Conservation (phyloP, 768 basidiomycete species). For the Trametes maxima region DNA sequence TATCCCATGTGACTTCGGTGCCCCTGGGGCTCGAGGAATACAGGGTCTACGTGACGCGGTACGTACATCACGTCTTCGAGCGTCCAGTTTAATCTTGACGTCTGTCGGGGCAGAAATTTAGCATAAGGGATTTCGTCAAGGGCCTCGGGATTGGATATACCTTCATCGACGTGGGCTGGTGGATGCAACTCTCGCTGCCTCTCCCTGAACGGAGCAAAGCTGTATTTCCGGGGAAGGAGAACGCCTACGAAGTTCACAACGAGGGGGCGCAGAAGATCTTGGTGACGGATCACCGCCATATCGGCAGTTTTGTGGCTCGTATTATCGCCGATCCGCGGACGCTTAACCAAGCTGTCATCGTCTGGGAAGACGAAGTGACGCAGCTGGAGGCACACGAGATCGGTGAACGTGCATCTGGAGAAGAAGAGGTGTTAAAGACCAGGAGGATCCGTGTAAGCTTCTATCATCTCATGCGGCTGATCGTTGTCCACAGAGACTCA, state of each 20-base stretch:
- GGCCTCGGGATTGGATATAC: conserved; percentile 32
- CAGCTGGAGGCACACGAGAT: conserved; percentile 29
- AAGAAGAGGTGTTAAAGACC: conserved; percentile 21
- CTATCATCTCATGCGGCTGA: not conserved
- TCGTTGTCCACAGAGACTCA: not conserved
- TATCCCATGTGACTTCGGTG: conserved; percentile 31
- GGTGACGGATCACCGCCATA: conserved; percentile 30
- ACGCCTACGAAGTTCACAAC: conserved; percentile 19
- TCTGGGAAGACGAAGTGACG: conserved; percentile 32
- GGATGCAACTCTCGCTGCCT: conserved; percentile 31
- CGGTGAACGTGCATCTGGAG: conserved; percentile 28
- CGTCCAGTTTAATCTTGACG: not conserved
- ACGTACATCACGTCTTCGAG: not conserved
- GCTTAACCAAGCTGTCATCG: conserved; percentile 34
- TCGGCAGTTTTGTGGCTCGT: conserved; percentile 33
- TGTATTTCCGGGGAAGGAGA: not conserved
- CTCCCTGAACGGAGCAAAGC: not conserved
- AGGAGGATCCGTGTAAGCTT: conserved; percentile 12
- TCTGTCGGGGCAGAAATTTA: conserved; percentile 30
- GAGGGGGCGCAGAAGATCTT: conserved; percentile 25
- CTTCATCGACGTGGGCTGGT: conserved; percentile 38
- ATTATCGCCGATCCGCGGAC: conserved; percentile 37
- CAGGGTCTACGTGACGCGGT: not conserved
- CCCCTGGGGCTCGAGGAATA: conserved; percentile 4
- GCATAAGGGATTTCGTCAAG: conserved; percentile 31